Percentiles rank a stretch among this genome's conserved stretches.
Conservation (phyloP, 805 yeast genomes). For the Wickerhamomyces sydowiorum region DNA sequence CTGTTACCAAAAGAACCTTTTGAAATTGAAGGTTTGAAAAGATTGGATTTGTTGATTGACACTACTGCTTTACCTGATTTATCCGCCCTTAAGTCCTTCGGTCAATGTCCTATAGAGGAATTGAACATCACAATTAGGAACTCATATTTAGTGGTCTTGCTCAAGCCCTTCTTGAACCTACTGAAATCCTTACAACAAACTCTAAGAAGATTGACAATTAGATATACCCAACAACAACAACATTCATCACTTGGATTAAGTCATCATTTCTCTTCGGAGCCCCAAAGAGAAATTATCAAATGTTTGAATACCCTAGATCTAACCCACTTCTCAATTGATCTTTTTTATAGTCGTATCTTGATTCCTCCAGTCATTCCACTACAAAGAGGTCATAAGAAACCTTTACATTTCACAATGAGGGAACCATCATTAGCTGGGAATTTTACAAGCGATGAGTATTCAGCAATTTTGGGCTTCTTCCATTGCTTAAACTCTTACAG, state of each 20-base stretch:
- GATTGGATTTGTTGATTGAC: slow-evolving; percentile 11
- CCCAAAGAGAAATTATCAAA: background rate
- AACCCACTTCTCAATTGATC: background rate
- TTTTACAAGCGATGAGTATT: slow-evolving; percentile 4
- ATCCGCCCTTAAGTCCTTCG: background rate
- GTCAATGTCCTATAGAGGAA: slow-evolving; percentile 4
- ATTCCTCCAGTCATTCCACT: background rate
- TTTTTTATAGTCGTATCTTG: background rate
- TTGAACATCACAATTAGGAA: slow-evolving; percentile 6
- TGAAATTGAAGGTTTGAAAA: background rate
- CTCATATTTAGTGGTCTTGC: background rate
- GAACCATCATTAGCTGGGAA: slow-evolving; percentile 13
- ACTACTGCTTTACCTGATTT: background rate
- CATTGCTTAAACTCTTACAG: background rate
- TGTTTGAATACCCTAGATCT: background rate
- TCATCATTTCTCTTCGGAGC: background rate
- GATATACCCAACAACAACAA: background rate
- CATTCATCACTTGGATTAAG: background rate
- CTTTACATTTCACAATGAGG: slow-evolving; percentile 5
- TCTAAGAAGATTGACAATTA: slow-evolving; percentile 2
- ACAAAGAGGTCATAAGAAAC: background rate
- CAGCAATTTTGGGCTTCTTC: background rate
- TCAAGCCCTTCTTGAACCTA: background rate
- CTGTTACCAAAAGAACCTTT: background rate
- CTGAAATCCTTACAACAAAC: background rate